Conservation (phyloP, 228 moss, liverwort and hornwort genomes). For the Sphagnum fallax region DNA sequence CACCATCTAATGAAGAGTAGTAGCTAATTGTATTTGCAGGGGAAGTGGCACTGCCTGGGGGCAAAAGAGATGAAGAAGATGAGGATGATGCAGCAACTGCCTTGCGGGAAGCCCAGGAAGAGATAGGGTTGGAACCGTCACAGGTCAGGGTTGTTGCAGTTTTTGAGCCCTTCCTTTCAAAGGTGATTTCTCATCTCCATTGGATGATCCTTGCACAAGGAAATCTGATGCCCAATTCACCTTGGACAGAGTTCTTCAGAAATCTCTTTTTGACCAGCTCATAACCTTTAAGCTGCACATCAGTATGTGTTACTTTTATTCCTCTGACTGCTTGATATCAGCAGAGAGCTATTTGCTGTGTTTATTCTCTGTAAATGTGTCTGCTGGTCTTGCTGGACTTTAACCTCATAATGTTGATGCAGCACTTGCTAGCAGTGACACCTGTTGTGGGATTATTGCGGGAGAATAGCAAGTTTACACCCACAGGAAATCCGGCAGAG, state of each 20-base stretch:
- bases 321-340: too few species aligned
- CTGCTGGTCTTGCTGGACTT: too few species aligned
- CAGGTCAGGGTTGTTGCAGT: slow-evolving; percentile 36
- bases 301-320: too few species aligned
- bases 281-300: too few species aligned
- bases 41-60: slow-evolving; percentile 52
- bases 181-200: slow-evolving; percentile 7
- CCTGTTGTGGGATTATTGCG: slow-evolving; percentile 43
- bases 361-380: too few species aligned
- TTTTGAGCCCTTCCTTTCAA: slow-evolving; percentile 46
- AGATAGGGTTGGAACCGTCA: slow-evolving; percentile 36
- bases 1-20: neutral
- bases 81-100: slow-evolving; percentile 38
- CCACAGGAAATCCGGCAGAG: slow-evolving; percentile 27
- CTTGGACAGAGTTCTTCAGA: neutral
- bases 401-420: slow-evolving; percentile 1
- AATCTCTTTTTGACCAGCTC: too few species aligned
- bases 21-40: slow-evolving; percentile 13
- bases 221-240: neutral
- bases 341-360: too few species aligned
- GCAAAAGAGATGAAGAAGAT: slow-evolving; percentile 44
- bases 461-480: slow-evolving; percentile 17
- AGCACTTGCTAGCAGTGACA: slow-evolving; percentile 34
- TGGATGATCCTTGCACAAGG: neutral
- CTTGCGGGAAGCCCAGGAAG: slow-evolving; percentile 44